Conservation (phyloP, 2,329 filamentous ascomycete species). For the Fusarium pininemorale region DNA sequence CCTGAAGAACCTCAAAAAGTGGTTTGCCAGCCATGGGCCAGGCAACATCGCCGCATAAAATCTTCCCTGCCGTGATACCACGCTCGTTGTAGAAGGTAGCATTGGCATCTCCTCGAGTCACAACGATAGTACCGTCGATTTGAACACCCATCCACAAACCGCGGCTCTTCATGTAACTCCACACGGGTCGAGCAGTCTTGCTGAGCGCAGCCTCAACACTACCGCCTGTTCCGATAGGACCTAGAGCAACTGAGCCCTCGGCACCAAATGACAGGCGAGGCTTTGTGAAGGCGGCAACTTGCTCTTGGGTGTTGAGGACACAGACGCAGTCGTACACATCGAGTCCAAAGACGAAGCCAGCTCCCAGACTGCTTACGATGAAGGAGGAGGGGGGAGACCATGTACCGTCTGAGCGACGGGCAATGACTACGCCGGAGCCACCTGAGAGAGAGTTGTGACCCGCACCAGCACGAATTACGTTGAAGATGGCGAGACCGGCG, state of each 20-base stretch:
- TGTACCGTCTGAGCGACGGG: conserved; percentile 63
- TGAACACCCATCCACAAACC: conserved; percentile 83
- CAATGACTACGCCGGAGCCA: conserved; percentile 68
- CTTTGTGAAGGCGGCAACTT: conserved; percentile 73
- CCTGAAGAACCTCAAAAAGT: conserved; percentile 52
- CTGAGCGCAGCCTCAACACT: conserved; percentile 56
- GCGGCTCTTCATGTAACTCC: conserved; percentile 83
- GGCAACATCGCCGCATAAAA: conserved; percentile 50
- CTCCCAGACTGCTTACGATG: conserved; percentile 73
- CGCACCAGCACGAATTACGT: conserved; percentile 67
- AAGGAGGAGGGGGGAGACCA: conserved; percentile 81
- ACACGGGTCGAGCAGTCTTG: conserved; percentile 66
- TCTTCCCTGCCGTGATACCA: conserved; percentile 49
- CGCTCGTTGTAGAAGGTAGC: conserved; percentile 76
- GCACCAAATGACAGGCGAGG: conserved; percentile 74
- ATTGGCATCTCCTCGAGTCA: conserved; percentile 81
- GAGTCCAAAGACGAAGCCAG: conserved; percentile 76
- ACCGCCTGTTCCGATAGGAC: conserved; percentile 67
- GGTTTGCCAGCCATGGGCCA: conserved; percentile 52
- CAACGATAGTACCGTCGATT: conserved; percentile 81
- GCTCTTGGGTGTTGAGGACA: conserved; percentile 75
- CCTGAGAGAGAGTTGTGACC: conserved; percentile 65
- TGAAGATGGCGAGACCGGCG: conserved; percentile 71
- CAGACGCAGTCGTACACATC: conserved; percentile 82
- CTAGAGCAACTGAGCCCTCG: conserved; percentile 73